Percentiles rank a stretch among this genome's conserved stretches.
These are phyloP conservation scores for Clarireedia monteithiana DNA, from an alignment of 2,329 filamentous ascomycete genomes.

Conservation along the genomic window DNA sequence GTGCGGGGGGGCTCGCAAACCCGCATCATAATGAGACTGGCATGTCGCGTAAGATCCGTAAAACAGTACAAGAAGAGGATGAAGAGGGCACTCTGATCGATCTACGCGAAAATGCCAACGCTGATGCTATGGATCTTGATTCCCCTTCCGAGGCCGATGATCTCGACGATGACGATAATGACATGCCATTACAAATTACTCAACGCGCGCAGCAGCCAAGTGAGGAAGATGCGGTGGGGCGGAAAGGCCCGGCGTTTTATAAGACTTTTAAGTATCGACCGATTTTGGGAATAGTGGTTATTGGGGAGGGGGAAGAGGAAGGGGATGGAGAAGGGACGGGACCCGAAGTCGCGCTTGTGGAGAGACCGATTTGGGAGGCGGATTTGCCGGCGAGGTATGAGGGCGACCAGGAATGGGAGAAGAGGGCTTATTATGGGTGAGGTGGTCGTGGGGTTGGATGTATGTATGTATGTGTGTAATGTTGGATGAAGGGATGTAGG, in stretches of 20 bases:
- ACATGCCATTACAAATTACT: conserved; percentile 8
- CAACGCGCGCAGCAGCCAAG: conserved; percentile 21
- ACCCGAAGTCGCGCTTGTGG: conserved; percentile 79
- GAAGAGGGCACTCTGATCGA: conserved; percentile 31
- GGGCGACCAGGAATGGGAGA: conserved; percentile 46
- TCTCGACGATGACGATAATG: not conserved
- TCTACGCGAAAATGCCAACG: not conserved
- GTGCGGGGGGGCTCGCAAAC: conserved; percentile 46
- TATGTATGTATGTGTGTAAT: not conserved
- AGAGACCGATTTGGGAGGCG: conserved; percentile 77
- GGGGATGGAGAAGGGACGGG: conserved; percentile 23
- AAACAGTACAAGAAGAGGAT: conserved; percentile 32
- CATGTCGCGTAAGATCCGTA: conserved; percentile 33
- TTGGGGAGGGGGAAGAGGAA: conserved; percentile 27
- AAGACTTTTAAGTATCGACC: conserved; percentile 88
- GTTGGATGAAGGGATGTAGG: not conserved
- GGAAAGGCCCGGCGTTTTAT: conserved; percentile 41
- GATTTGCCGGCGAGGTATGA: conserved; percentile 67
- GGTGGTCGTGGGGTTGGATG: not conserved
- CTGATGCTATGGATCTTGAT: not conserved
- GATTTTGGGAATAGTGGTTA: conserved; percentile 65
- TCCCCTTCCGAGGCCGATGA: not conserved
- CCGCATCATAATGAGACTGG: conserved; percentile 12
- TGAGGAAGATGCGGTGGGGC: conserved; percentile 20
- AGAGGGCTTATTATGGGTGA: conserved; percentile 1